Base-by-base conservation (phyloP, 495 filamentous ascomycete species). In the Penicillium roqueforti region DNA sequence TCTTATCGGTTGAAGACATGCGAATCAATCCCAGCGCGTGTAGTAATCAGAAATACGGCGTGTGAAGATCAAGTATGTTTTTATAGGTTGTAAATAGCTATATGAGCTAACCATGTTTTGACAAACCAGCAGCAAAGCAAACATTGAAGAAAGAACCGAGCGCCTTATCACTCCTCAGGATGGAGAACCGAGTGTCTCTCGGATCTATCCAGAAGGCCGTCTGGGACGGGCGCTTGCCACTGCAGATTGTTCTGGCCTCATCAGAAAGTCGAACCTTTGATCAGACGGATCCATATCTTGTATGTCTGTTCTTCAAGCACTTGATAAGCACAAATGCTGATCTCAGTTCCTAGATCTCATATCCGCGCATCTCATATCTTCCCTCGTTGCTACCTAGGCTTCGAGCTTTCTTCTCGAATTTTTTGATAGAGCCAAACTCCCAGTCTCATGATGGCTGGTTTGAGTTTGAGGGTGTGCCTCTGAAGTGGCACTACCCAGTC, bases 401-500 rank as follows among this genome's bases (percentile, higher is more conserved):
- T 39, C 80, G 83, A 47, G 74, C 81, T 48, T 97, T 93, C 78
- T 97, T 92, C 72, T 65, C 75, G 0, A 71, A 83, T 2, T 87
- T 77, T 54, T 80, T 95, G 19, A 95, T 92, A 62, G 68, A 86
- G 48, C 76, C 83, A 0, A 69, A 74, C 20, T 74, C 76, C 28
- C 60, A 72, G n/a, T 68, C 81, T 20, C 75, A 82, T 36, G 79
- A 83, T 36, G 86, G 83, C 23, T 89, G 87, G 86, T 79, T 90
- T 47, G 82, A 82, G 6, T 87, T 86, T 61, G 84, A 89, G 58
- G 77, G 77, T 29, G 83, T 98, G 68, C 85, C 91, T 60, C 68
- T 92, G 75, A 86, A 95, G 83, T 86, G 91, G 87, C 75, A 96
- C 69, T 87, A 95, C 53, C 87, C 92, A 2, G 71, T 92, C 28